Conservation (phyloP, 1,139 yeast genomes). For the Nakaseomyces sp. region DNA sequence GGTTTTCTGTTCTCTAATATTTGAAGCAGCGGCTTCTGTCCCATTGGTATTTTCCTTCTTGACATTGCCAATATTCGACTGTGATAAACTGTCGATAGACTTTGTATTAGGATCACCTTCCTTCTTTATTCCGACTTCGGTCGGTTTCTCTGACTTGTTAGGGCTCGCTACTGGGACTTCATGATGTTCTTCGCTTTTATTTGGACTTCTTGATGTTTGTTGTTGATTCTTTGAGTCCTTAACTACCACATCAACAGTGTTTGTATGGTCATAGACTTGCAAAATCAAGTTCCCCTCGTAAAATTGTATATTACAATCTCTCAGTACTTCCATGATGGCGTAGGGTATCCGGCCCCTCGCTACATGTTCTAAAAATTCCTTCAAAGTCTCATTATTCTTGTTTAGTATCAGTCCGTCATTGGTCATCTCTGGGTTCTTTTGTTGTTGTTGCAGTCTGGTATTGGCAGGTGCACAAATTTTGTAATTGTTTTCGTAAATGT, state of each 20-base stretch:
- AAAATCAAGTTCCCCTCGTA: conserved; percentile 86
- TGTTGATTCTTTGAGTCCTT: conserved; percentile 10
- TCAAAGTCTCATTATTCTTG: conserved; percentile 68
- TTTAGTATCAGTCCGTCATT: conserved; percentile 71
- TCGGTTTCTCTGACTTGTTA: background rate
- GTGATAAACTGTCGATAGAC: too few relatives aligned
- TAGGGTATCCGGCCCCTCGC: conserved; percentile 79
- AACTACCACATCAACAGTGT: conserved; percentile 30
- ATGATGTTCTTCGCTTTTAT: background rate
- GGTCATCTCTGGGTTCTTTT: conserved; percentile 25
- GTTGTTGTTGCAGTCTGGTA: conserved; percentile 34
- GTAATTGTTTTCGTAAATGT: conserved; percentile 83
- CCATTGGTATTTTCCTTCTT: background rate
- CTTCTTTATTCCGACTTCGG: background rate
- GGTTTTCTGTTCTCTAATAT: background rate
- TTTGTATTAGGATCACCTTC: background rate
- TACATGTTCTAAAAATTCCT: conserved; percentile 69
- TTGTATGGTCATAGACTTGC: conserved; percentile 71
- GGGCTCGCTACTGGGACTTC: background rate
- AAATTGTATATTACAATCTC: conserved; percentile 76
- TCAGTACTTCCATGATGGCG: conserved; percentile 77
- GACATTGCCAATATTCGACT: background rate
- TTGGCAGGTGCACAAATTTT: conserved; percentile 37
- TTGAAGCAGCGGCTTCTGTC: background rate
- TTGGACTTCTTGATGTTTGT: conserved; percentile 5